Conservation (phyloP, 169 alveolate species). For the Plasmodium cynomolgi region DNA sequence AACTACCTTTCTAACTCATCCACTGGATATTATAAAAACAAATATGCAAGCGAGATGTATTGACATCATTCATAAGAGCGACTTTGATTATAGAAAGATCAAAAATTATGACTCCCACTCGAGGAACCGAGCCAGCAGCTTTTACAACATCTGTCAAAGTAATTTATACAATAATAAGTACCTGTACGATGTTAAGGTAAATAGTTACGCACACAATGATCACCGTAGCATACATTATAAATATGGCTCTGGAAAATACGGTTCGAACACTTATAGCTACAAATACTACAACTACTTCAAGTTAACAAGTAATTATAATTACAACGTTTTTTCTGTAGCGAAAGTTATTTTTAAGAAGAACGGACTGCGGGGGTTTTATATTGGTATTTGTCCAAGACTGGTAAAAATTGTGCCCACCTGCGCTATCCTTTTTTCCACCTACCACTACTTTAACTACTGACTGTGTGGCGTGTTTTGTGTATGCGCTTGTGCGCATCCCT, state of each 20-base stretch:
- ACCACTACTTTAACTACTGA: slow-evolving; percentile 65
- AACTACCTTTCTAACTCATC: slow-evolving; percentile 77
- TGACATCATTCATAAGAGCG: slow-evolving; percentile 73
- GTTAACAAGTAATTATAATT: slow-evolving; percentile 59
- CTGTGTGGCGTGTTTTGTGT: neutral
- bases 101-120: slow-evolving; percentile 45
- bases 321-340: slow-evolving; percentile 46
- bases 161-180: slow-evolving; percentile 60
- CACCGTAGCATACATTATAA: slow-evolving; percentile 65
- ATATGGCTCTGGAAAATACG: slow-evolving; percentile 67
- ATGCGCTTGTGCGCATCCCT: neutral
- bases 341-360: slow-evolving; percentile 61
- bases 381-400: slow-evolving; percentile 76
- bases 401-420: slow-evolving; percentile 77
- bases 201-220: slow-evolving; percentile 56
- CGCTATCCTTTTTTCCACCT: slow-evolving; percentile 76
- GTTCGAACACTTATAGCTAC: slow-evolving; percentile 59
- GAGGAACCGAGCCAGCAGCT: neutral
- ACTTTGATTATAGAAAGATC: slow-evolving; percentile 67
- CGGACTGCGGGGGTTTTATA: slow-evolving; percentile 69
- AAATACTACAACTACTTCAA: slow-evolving; percentile 69
- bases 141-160: slow-evolving; percentile 59
- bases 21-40: slow-evolving; percentile 75
- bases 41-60: slow-evolving; percentile 79
- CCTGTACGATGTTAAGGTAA: slow-evolving; percentile 63